Evolutionary conservation across 257 asterid species (phyloP).

Genomic region (Penstemon barbatus): DNA sequence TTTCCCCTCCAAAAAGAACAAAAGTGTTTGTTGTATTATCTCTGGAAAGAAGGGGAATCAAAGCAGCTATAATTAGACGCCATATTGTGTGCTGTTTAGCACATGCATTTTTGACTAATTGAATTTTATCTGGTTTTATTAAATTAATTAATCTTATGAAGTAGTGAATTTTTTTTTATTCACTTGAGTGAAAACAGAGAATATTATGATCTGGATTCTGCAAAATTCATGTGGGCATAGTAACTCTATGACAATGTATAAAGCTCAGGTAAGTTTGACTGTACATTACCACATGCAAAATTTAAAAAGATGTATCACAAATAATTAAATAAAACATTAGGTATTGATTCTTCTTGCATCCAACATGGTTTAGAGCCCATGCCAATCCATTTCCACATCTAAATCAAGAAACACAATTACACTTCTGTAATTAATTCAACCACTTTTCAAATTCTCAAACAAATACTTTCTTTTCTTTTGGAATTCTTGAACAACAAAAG

Average conservation of each 20-base stretch:
- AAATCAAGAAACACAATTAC: slow-evolving; percentile 23
- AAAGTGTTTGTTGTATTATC: no score
- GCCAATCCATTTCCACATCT: background rate
- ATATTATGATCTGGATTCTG: slow-evolving; percentile 19
- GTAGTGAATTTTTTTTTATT: no score
- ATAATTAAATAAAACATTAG: background rate
- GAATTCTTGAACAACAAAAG: slow-evolving; percentile 39
- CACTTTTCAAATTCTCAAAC: slow-evolving; percentile 18
- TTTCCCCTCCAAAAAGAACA: no score
- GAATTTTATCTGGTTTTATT: no score
- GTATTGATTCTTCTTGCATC: background rate
- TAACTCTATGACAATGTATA: slow-evolving; percentile 21
- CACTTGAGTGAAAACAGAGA: no score
- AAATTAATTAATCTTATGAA: no score
- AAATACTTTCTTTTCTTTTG: slow-evolving; percentile 1
- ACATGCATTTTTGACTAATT: no score
- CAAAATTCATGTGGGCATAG: slow-evolving; percentile 29
- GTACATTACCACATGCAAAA: slow-evolving; percentile 31
- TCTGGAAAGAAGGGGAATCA: no score
- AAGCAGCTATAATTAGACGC: no score
- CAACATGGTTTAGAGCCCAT: slow-evolving; percentile 19
- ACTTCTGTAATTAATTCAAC: background rate
- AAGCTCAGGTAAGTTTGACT: slow-evolving; percentile 2
- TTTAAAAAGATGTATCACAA: background rate
- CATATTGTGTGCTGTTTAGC: no score